phyloP scores from a whole-genome alignment of 495 filamentous ascomycete species.

The Aspergillus egyptiacus region DNA sequence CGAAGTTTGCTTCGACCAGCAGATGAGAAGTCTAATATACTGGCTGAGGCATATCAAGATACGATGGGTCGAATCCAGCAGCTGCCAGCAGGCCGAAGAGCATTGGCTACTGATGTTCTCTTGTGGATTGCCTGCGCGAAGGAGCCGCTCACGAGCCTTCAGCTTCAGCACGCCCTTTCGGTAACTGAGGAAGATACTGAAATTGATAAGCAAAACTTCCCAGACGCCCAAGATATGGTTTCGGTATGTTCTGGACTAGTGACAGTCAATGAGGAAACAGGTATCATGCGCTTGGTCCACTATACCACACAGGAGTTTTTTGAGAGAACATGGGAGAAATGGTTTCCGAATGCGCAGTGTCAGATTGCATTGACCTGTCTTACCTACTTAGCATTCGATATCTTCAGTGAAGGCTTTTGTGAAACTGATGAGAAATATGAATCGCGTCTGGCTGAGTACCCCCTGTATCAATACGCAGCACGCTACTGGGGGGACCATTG shows the following conservation, averaged over 20 bases:
- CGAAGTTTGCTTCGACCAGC: no score
- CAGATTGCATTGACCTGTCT: slow-evolving; percentile 25
- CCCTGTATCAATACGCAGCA: background rate
- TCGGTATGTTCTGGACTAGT: slow-evolving; percentile 32
- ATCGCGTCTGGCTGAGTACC: slow-evolving; percentile 11
- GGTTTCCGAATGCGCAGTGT: slow-evolving; percentile 20
- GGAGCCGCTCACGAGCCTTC: slow-evolving; percentile 27
- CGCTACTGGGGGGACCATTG: background rate
- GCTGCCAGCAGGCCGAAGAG: slow-evolving; percentile 21
- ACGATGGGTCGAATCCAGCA: slow-evolving; percentile 24
- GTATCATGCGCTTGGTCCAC: slow-evolving; percentile 24
- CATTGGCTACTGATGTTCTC: slow-evolving; percentile 24
- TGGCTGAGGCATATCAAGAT: slow-evolving; percentile 19
- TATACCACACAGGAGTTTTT: slow-evolving; percentile 32
- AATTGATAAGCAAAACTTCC: background rate
- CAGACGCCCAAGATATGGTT: slow-evolving; percentile 6
- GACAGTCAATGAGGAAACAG: slow-evolving; percentile 25
- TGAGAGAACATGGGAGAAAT: slow-evolving; percentile 17
- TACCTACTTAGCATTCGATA: slow-evolving; percentile 23
- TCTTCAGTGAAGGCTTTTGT: slow-evolving; percentile 4
- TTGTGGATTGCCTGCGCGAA: slow-evolving; percentile 30
- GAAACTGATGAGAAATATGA: slow-evolving; percentile 10
- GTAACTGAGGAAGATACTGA: slow-evolving; percentile 21
- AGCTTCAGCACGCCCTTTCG: slow-evolving; percentile 46
- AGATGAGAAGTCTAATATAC: no score